These are phyloP conservation scores for Porphyra umbilicalis DNA, from an alignment of 31 red algal genomes.

Conservation along the genomic window DNA sequence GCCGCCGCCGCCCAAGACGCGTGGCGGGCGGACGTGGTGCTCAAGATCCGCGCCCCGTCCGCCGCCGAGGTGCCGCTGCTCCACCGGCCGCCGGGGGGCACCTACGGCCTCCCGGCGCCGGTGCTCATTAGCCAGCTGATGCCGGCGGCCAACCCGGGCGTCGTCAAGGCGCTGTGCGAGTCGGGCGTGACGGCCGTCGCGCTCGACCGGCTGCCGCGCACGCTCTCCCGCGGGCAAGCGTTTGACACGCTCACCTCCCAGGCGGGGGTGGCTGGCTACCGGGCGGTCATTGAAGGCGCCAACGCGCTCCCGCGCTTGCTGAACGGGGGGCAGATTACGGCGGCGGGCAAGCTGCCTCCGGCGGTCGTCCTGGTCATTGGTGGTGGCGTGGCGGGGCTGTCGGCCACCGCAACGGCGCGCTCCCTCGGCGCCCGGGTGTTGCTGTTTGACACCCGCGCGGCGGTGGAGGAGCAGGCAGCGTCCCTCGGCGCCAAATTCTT, in stretches of 20 bases:
- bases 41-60: slow-evolving; percentile 23
- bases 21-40: slow-evolving; percentile 38
- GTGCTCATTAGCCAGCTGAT: slow-evolving; percentile 33
- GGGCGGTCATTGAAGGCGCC: slow-evolving; percentile 61
- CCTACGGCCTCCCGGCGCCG: slow-evolving; percentile 1
- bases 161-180: slow-evolving; percentile 31
- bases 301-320: slow-evolving; percentile 54
- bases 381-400: slow-evolving; percentile 61
- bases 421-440: slow-evolving; percentile 53
- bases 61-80: slow-evolving; percentile 20
- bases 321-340: slow-evolving; percentile 56
- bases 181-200: slow-evolving; percentile 24
- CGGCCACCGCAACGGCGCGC: slow-evolving; percentile 35
- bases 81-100: background rate
- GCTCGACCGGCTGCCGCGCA: slow-evolving; percentile 58
- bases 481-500: slow-evolving; percentile 70
- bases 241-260: slow-evolving; percentile 60
- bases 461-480: slow-evolving; percentile 63
- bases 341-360: slow-evolving; percentile 61
- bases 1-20: slow-evolving; percentile 6
- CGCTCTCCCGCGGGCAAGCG: slow-evolving; percentile 48
- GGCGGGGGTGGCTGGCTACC: slow-evolving; percentile 67
- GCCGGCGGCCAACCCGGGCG: slow-evolving; percentile 41
- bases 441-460: slow-evolving; percentile 59
- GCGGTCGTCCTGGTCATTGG: slow-evolving; percentile 66